Evolutionary conservation across 1,284 basidiomycete genomes (phyloP), one percentile per base, ranked within the genome.

Genomic region (Earliella scabrosa): DNA sequence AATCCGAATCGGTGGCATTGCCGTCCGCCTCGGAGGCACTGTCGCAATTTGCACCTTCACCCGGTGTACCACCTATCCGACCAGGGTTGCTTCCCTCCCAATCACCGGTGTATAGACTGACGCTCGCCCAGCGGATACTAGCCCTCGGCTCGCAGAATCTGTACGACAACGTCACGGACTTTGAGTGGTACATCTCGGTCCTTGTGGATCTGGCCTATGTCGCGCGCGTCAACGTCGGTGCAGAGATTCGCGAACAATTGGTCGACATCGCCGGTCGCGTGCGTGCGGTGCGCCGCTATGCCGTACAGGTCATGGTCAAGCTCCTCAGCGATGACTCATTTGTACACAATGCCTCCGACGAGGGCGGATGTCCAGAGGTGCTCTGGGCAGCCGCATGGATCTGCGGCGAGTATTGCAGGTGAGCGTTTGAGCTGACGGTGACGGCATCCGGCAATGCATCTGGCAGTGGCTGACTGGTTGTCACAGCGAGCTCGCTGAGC

Each of bases 141-240:
- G 75, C 80, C 21, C 89, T 97, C 63, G 91, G 94, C 58, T 88
- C 91, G 5, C 82, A 85, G 57, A 87, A 90, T 54, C 89, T 90
- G 7, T 99, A 97, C 67, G 86, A 88, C 51, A 90, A 96, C 67
- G 82, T 99, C 34, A 81, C 82, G 35, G 95, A 98, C 73, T 98
- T 98, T 68, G 90, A 96, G 66, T 99, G 97, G 97, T 97, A 95
- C 69, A 79, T 98, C 24, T 97, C 95, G 8, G 93, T 96, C 3
- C 85, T 98, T 23, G 82, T 97, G 43, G 93, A 97, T 65, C 81
- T 99, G 2, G 86, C 92, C 0, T 93, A 95, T 68, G 82, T 98
- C 41, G 90, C 90, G 41, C 85, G 85, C 39, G 92, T 88, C 43
- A 77, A 90, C 65, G 79, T 97, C 31, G 94, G 93, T 0, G 64